Base-by-base conservation (phyloP, 2,329 filamentous ascomycete genomes). In the Mycosphaerella sp. region DNA sequence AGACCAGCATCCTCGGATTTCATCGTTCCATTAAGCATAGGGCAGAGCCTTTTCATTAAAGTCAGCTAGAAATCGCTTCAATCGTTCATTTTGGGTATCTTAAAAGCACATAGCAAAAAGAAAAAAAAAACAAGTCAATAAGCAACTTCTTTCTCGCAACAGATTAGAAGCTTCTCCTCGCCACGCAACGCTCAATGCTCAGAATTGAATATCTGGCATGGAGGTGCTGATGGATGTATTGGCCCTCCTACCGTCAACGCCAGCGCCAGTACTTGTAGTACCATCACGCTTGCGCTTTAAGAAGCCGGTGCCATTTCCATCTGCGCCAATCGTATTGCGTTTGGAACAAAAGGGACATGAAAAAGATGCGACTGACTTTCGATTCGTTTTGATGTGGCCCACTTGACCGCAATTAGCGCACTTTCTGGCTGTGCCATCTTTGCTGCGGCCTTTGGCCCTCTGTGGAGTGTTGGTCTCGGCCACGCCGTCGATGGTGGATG, bases 371-470 rank as follows among this genome's bases (percentile, higher is more conserved):
- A 72, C 78, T 74, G 81, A 93, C 89, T 96, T 97, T 76, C 96
- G 95, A 78, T 97, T 97, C 45, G 92, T 97, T 74, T 96, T 96
- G 78, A 98, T 98, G 68, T 98, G 93, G 32, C 93, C 93, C 51
- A 95, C 87, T 71, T 93, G 87, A 48, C 93, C 93, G 74, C 93
- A 98, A 72, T 96, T 97, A 62, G 93, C 93, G 74, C 93, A 98
- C 76, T 97, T 97, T 65, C 95, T 81, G 53, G 80, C 78, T 9
- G 82, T 85, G 43, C 76, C 77, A 34, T 86, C 86, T 53, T 89
- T 95, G 57, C 85, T 66, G 17, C 66, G 62, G 32, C 69, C 69
- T 49, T 74, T 74, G 43, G 68, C 69, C 55, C 66, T 68, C 43
- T 61, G 58, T 29, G 61, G 58, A 21, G 63, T 11, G 10, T 38